These are phyloP conservation scores for Pichia kluyveri DNA, from an alignment of 805 yeast species.

Conservation along the genomic window DNA sequence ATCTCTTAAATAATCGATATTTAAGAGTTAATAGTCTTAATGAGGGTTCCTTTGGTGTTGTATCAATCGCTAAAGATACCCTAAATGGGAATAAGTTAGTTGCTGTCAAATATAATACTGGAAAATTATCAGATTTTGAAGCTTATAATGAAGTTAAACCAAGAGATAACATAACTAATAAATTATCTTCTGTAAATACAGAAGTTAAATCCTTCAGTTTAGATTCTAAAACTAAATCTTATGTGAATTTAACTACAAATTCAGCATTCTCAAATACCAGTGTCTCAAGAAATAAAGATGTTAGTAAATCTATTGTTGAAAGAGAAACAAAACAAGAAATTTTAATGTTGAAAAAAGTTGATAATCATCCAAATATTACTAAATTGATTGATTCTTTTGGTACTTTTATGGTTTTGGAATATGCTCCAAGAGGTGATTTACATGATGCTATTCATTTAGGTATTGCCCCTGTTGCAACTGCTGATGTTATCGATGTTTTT, in stretches of 20 bases:
- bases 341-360: constrained; percentile 52
- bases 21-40: constrained; percentile 64
- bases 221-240: constrained; percentile 10
- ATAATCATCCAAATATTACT: constrained; percentile 41
- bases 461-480: constrained; percentile 51
- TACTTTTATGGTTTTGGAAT: constrained; percentile 56
- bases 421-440: constrained; percentile 80
- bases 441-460: constrained; percentile 68
- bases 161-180: constrained; percentile 7
- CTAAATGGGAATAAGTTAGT: constrained; percentile 40
- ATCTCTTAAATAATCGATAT: constrained; percentile 53
- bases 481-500: constrained; percentile 47
- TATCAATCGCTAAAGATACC: constrained; percentile 75
- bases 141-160: constrained; percentile 9
- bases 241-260: constrained; percentile 1
- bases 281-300: constrained; percentile 6
- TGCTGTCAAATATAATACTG: constrained; percentile 80
- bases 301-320: constrained; percentile 29
- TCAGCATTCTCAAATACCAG: constrained; percentile 9
- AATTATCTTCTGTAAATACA: not conserved
- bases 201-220: constrained; percentile 10
- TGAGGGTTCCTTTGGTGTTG: constrained; percentile 91
- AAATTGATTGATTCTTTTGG: constrained; percentile 41
- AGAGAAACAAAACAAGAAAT: constrained; percentile 64
- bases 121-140: constrained; percentile 37